Evolutionary conservation across 2,329 filamentous ascomycete species (phyloP), one percentile per base, ranked within the genome.

Genomic region (Lithohypha guttulata): DNA sequence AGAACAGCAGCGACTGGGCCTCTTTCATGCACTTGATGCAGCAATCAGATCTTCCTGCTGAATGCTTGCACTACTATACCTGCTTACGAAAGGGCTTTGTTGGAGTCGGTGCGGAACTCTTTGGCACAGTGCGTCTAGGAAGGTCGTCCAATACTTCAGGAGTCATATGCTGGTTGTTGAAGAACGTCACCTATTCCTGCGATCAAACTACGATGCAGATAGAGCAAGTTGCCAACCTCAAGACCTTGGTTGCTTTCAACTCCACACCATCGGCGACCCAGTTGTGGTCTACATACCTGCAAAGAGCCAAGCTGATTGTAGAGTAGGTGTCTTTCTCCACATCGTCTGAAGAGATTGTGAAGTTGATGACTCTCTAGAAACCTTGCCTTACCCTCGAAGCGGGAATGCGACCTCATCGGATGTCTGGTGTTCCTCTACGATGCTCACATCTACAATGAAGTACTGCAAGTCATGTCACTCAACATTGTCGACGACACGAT

Each of bases 211-310:
- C 18, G 37, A 13, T 6, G 8, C 43, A 51, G 27, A 39, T 50
- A 17, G 28, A 42, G 10, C 44, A 42, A 17, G 39, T 50, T 11
- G 26, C 21, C 7, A 39, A 41, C 20, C 32, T 52, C 18, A 47
- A 34, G 23, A 36, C 40, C 4, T 39, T 50, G 10, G 45, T 43
- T 18, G 42, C 43, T 8, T 52, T 52, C 29, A 47, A 33, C 6
- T 33, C 44, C 18, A 25, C 29, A 7, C 48, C 48, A n/a, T 28
- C 41, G 10, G 22, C 34, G 13, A 23, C 43, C 23, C 42, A 49
- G 20, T 28, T 49, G 6, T 49, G 46, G 46, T 45, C 34, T 7
- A 51, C 39, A 19, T 52, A 48, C 30, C 40, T 42, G 29, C 50
- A 52, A 34, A 42, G 37, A 30, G 42, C 41, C 2, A 27, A 39